Conservation (phyloP, 2,329 filamentous ascomycete genomes). For the Claviceps sp. region DNA sequence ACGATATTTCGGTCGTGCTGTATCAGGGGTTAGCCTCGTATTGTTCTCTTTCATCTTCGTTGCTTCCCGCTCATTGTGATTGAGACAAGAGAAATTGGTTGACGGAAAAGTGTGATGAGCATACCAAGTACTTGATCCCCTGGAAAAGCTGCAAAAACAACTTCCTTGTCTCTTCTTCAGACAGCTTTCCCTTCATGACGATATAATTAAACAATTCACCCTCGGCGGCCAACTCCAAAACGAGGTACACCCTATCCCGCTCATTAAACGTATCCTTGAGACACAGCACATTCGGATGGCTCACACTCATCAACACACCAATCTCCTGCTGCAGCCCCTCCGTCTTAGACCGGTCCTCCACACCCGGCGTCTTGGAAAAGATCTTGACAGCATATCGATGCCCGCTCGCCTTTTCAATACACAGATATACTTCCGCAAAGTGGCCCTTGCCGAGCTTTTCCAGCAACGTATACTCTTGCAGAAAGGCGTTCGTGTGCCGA, state of each 20-base stretch:
- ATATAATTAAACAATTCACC: slow-evolving; percentile 96
- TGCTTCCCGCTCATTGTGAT: too few species aligned
- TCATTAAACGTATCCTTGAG: slow-evolving; percentile 94
- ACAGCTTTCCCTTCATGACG: slow-evolving; percentile 77
- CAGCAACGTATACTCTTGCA: slow-evolving; percentile 72
- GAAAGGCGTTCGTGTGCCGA: slow-evolving; percentile 62
- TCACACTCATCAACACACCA: slow-evolving; percentile 92
- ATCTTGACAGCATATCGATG: slow-evolving; percentile 84
- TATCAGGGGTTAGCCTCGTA: background rate
- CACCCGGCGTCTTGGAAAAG: slow-evolving; percentile 74
- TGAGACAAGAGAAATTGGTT: too few species aligned
- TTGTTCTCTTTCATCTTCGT: background rate
- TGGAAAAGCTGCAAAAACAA: slow-evolving; percentile 87
- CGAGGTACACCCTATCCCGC: slow-evolving; percentile 75
- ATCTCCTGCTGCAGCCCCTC: slow-evolving; percentile 91
- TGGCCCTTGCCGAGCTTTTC: slow-evolving; percentile 88
- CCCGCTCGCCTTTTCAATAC: slow-evolving; percentile 73
- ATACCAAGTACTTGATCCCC: slow-evolving; percentile 86
- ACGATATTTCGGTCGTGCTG: slow-evolving; percentile 96
- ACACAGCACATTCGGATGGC: slow-evolving; percentile 83
- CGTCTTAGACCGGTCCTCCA: slow-evolving; percentile 69
- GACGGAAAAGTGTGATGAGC: slow-evolving; percentile 15
- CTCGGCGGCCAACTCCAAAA: slow-evolving; percentile 80
- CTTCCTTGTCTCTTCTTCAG: slow-evolving; percentile 70
- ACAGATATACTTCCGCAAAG: slow-evolving; percentile 87